These are phyloP conservation scores for Grigorovia jiainica DNA, from an alignment of 805 yeast species.

Conservation along the genomic window DNA sequence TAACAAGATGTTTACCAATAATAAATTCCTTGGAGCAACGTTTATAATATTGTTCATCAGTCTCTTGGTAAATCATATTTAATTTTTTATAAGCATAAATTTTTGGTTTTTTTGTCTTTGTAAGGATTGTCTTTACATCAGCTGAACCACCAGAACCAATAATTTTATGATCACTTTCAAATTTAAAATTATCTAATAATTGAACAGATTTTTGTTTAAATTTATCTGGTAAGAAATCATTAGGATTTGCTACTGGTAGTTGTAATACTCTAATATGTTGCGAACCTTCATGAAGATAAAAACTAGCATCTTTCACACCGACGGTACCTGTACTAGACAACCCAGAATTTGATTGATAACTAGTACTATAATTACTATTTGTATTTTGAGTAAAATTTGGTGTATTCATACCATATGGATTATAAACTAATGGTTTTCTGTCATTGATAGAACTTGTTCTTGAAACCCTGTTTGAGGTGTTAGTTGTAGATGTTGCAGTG, in stretches of 20 bases:
- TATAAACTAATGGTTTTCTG: constrained; percentile 43
- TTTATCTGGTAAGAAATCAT: constrained; percentile 47
- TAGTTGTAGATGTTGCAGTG: not conserved
- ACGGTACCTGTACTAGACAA: not conserved
- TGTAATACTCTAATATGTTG: constrained; percentile 38
- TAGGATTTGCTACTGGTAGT: constrained; percentile 58
- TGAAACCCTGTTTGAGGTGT: not conserved
- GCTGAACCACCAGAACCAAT: constrained; percentile 71
- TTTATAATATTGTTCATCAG: constrained; percentile 52
- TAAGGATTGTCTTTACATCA: constrained; percentile 43
- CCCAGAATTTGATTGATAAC: not conserved
- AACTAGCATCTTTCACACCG: constrained; percentile 16
- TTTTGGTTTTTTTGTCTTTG: constrained; percentile 6
- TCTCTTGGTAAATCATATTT: constrained; percentile 49
- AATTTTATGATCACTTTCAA: constrained; percentile 36
- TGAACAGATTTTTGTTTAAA: constrained; percentile 39
- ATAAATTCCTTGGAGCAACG: constrained; percentile 57
- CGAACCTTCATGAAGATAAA: constrained; percentile 30
- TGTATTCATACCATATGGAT: constrained; percentile 46
- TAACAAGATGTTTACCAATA: constrained; percentile 43
- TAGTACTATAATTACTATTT: not conserved
- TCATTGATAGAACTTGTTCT: constrained; percentile 3
- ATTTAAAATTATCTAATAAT: constrained; percentile 46
- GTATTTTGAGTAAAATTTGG: constrained; percentile 1
- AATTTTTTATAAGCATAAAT: constrained; percentile 60